Evolutionary conservation across 2,329 filamentous ascomycete species (phyloP).

Genomic region (Botrytis fragariae): DNA sequence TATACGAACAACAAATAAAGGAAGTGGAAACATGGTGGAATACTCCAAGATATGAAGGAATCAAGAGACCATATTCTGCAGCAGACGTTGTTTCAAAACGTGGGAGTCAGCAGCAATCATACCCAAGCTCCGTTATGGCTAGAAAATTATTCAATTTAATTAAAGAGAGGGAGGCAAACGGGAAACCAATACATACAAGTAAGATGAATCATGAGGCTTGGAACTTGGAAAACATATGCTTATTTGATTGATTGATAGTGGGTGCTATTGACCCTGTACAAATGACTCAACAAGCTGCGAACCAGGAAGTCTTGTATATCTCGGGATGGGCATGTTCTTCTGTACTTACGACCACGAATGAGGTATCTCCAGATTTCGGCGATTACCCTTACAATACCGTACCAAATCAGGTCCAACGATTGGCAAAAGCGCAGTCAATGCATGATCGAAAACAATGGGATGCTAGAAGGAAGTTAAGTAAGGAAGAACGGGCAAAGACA

Average conservation of each 20-base stretch:
- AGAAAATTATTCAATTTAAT: conserved; percentile 90
- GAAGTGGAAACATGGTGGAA: conserved; percentile 92
- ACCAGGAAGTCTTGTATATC: conserved; percentile 94
- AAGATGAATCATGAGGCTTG: conserved; percentile 39
- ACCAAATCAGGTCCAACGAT: conserved; percentile 92
- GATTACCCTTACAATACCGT: conserved; percentile 99
- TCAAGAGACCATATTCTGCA: conserved; percentile 87
- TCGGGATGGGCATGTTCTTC: conserved; percentile 98
- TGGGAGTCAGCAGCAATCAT: conserved; percentile 80
- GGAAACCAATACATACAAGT: conserved; percentile 92
- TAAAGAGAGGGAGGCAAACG: conserved; percentile 70
- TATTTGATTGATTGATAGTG: conserved; percentile 54
- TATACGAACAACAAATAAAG: conserved; percentile 79
- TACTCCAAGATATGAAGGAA: conserved; percentile 78
- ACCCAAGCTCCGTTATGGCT: conserved; percentile 92
- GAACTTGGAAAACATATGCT: conserved; percentile 13
- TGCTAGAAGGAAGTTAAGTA: conserved; percentile 70
- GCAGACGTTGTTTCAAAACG: conserved; percentile 92
- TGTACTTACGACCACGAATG: conserved; percentile 88
- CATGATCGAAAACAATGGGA: conserved; percentile 98
- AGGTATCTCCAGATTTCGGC: conserved; percentile 95
- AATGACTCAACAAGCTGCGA: conserved; percentile 96
- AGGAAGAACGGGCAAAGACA: conserved; percentile 68
- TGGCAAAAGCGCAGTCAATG: conserved; percentile 95
- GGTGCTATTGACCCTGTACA: conserved; percentile 98